Evolutionary conservation across 1,139 yeast species (phyloP).

Genomic region (Yamadazyma sp.): DNA sequence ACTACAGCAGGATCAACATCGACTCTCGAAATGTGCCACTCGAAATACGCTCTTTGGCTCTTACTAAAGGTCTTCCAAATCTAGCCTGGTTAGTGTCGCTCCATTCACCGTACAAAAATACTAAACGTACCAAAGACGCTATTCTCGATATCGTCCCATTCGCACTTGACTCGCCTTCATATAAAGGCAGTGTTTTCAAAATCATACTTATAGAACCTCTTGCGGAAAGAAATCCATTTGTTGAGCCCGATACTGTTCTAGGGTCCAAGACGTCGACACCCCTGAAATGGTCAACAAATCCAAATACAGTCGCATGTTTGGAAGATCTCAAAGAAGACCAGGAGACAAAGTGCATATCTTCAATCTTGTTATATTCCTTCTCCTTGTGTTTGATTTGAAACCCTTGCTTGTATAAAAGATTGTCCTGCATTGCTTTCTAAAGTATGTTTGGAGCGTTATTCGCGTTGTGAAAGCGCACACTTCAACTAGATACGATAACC

Average conservation of each 20-base stretch:
- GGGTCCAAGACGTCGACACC: constrained; percentile 8
- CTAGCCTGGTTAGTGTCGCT: background rate
- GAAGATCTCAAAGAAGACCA: background rate
- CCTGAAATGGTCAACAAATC: constrained; percentile 4
- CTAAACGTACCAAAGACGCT: background rate
- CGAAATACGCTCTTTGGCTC: background rate
- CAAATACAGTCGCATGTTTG: background rate
- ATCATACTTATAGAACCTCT: constrained; percentile 4
- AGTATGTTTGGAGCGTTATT: background rate
- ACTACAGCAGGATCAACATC: background rate
- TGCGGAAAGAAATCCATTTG: constrained; percentile 8
- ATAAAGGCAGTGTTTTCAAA: constrained; percentile 1
- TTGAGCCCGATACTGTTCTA: background rate
- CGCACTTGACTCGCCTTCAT: background rate
- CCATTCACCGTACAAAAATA: background rate
- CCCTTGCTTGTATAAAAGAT: background rate
- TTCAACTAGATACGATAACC: no score
- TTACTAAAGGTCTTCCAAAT: background rate
- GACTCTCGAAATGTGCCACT: background rate
- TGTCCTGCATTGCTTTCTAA: background rate
- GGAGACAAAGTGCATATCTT: background rate
- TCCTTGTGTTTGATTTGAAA: background rate
- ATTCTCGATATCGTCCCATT: constrained; percentile 1
- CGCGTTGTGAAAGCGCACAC: no score
- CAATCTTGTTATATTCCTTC: background rate